Percentiles rank a stretch among this genome's conserved stretches.
These are phyloP conservation scores for Psilocybe cubensis DNA, from an alignment of 768 basidiomycete genomes.

Conservation along the genomic window DNA sequence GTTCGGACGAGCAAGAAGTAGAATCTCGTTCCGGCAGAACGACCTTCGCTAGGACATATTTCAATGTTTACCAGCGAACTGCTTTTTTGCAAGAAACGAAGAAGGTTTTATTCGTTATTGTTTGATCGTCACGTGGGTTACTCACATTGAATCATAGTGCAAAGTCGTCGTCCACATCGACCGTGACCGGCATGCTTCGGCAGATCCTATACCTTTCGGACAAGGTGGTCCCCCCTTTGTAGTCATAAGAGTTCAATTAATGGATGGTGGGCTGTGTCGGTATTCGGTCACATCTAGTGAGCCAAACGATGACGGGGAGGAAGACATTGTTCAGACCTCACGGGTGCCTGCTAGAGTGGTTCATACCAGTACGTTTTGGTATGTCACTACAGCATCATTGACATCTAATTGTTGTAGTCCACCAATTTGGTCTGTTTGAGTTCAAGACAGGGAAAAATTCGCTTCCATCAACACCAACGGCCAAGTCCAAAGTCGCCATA, in stretches of 20 bases:
- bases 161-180: conserved; percentile 91
- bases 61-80: conserved; percentile 84
- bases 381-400: neutral
- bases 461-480: conserved; percentile 84
- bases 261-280: conserved; percentile 82
- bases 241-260: conserved; percentile 80
- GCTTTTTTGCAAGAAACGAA: conserved; percentile 77
- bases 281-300: conserved; percentile 78
- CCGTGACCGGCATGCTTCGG: conserved; percentile 71
- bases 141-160: conserved; percentile 50
- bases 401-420: conserved; percentile 49
- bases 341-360: conserved; percentile 77
- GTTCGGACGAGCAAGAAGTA: conserved; percentile 76
- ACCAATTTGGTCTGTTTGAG: conserved; percentile 88
- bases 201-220: conserved; percentile 80
- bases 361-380: conserved; percentile 76
- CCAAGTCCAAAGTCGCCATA: conserved; percentile 79
- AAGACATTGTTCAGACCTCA: conserved; percentile 81
- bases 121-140: neutral
- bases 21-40: conserved; percentile 63
- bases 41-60: conserved; percentile 81
- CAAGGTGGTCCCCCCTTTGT: conserved; percentile 72
- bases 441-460: conserved; percentile 78
- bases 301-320: conserved; percentile 72
- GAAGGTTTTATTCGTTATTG: conserved; percentile 58